Evolutionary conservation across 2,329 filamentous ascomycete genomes (phyloP).

Genomic region (Beauveria brongniartii): DNA sequence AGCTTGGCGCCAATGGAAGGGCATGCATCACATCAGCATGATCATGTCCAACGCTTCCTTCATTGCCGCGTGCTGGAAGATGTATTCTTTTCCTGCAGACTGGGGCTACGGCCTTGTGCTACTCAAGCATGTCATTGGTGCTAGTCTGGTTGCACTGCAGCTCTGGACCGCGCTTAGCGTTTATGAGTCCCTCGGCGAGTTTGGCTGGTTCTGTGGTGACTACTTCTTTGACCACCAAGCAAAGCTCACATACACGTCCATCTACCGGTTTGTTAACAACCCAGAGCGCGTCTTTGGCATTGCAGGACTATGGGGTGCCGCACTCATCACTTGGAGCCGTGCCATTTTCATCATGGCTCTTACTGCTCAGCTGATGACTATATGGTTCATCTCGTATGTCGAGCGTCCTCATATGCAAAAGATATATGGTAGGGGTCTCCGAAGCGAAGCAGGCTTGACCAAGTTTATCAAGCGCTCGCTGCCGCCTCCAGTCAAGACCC

Average conservation of each 20-base stretch:
- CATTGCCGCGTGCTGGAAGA: constrained; percentile 88
- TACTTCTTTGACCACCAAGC: constrained; percentile 91
- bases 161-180: constrained; percentile 90
- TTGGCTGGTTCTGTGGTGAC: constrained; percentile 98
- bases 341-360: constrained; percentile 82
- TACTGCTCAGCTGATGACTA: constrained; percentile 73
- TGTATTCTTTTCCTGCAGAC: constrained; percentile 80
- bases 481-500: constrained; percentile 72
- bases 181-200: constrained; percentile 92
- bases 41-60: constrained; percentile 84
- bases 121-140: constrained; percentile 79
- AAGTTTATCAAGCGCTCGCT: constrained; percentile 84
- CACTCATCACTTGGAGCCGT: constrained; percentile 84
- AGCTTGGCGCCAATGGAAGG: constrained; percentile 97
- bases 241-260: constrained; percentile 88
- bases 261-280: constrained; percentile 97
- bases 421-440: constrained; percentile 78
- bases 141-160: constrained; percentile 74
- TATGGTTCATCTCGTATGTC: constrained; percentile 85
- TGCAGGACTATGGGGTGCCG: constrained; percentile 91
- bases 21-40: constrained; percentile 87
- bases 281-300: constrained; percentile 90
- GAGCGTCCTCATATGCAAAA: constrained; percentile 98
- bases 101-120: constrained; percentile 83
- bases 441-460: constrained; percentile 81